Conservation (phyloP, 73 alveolate species). For the Paramecium bursaria region DNA sequence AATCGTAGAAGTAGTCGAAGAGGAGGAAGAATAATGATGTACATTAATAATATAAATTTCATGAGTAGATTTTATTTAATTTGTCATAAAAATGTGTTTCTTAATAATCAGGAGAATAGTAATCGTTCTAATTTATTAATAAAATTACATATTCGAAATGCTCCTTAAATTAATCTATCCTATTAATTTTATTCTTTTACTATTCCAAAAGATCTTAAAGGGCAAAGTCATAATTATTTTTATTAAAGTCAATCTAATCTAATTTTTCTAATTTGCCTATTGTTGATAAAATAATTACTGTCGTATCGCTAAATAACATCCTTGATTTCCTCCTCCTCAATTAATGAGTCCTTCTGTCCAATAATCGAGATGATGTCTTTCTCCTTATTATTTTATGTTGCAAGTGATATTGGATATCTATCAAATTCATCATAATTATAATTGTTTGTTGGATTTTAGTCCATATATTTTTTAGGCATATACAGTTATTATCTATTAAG, state of each 20-base stretch:
- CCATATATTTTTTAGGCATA: conserved; percentile 13
- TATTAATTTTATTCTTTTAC: conserved; percentile 18
- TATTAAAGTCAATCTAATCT: background rate
- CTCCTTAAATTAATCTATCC: conserved; percentile 23
- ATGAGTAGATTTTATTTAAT: too few relatives aligned
- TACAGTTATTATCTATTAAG: conserved; percentile 21
- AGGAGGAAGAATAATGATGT: conserved; percentile 36
- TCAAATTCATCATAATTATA: background rate
- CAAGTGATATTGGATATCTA: background rate
- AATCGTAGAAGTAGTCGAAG: conserved; percentile 14
- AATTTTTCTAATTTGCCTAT: conserved; percentile 21
- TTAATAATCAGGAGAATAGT: conserved; percentile 38
- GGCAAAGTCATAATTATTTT: background rate
- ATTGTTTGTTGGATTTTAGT: background rate
- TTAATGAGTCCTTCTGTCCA: background rate
- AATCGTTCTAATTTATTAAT: too few relatives aligned
- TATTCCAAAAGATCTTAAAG: conserved; percentile 19
- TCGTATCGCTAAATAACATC: conserved; percentile 5
- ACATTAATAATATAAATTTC: background rate
- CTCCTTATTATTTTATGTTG: too few relatives aligned
- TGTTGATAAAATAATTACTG: background rate
- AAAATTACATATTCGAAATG: conserved; percentile 31
- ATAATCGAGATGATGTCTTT: background rate
- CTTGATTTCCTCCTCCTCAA: conserved; percentile 17
- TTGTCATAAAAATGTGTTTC: too few relatives aligned